Evolutionary conservation across 306 rosid species (phyloP).

Genomic region (Psophocarpus tetragonolobus): DNA sequence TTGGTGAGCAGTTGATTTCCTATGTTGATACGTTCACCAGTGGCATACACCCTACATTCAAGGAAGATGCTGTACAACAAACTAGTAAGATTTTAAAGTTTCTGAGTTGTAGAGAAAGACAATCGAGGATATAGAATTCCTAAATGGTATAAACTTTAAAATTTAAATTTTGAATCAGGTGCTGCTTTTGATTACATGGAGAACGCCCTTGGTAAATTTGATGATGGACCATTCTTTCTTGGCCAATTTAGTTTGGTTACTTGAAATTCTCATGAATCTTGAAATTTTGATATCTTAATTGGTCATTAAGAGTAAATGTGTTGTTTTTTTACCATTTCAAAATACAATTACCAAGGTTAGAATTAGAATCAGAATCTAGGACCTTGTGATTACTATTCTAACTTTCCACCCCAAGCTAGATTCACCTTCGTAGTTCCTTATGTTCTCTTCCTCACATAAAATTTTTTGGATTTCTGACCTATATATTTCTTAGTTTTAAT

Average conservation of each 20-base stretch:
- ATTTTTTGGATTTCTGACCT: background rate
- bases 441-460: too few relatives aligned
- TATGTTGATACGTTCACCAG: background rate
- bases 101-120: background rate
- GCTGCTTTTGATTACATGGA: background rate
- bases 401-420: too few relatives aligned
- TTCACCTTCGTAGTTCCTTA: too few relatives aligned
- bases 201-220: slow-evolving; percentile 1
- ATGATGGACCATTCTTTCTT: background rate
- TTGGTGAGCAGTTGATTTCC: background rate
- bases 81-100: background rate
- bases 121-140: background rate
- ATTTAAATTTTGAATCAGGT: background rate
- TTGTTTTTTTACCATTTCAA: too few relatives aligned
- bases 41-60: background rate
- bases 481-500: background rate
- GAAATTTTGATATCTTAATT: background rate
- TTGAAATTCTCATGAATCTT: background rate
- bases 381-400: too few relatives aligned
- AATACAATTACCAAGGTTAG: too few relatives aligned
- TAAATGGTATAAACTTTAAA: background rate
- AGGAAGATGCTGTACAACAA: background rate
- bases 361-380: too few relatives aligned
- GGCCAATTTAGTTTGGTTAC: slow-evolving; percentile 1
- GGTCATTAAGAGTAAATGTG: background rate